Evolutionary conservation across 345 rosid species (phyloP).

Genomic region (Syzygium oleosum): DNA sequence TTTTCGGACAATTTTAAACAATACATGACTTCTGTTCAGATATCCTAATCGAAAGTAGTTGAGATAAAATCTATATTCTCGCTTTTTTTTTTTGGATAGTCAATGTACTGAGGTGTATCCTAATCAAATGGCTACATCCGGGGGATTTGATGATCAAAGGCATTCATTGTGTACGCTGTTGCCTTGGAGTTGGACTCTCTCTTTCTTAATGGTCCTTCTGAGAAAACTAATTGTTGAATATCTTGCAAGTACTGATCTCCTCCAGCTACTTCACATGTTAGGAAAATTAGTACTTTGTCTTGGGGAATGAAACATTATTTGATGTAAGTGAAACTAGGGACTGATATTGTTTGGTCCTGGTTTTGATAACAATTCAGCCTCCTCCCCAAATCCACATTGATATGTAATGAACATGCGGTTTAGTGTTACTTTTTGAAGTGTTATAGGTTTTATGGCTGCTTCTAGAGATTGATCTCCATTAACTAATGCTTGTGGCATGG

Average conservation of each 20-base stretch:
- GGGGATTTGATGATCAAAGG: background rate
- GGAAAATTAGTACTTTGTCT: background rate
- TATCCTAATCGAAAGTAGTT: background rate
- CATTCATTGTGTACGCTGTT: background rate
- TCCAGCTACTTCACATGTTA: background rate
- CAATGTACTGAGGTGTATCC: background rate
- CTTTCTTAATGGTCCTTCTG: background rate
- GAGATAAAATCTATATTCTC: background rate
- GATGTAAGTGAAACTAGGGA: background rate
- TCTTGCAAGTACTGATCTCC: background rate
- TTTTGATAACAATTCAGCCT: background rate
- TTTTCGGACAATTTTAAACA: background rate
- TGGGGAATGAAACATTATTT: background rate
- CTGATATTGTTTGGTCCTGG: background rate
- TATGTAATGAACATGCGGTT: background rate
- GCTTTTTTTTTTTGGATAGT: background rate
- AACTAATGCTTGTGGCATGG: background rate
- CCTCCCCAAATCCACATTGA: background rate
- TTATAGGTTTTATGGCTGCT: background rate
- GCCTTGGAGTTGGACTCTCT: background rate
- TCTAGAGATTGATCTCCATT: background rate
- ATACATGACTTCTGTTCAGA: background rate
- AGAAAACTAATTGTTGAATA: background rate
- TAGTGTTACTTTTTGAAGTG: background rate
- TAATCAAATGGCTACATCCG: background rate